Evolutionary conservation across 2,329 filamentous ascomycete genomes (phyloP).

Genomic region (Didymosphaeria variabile): DNA sequence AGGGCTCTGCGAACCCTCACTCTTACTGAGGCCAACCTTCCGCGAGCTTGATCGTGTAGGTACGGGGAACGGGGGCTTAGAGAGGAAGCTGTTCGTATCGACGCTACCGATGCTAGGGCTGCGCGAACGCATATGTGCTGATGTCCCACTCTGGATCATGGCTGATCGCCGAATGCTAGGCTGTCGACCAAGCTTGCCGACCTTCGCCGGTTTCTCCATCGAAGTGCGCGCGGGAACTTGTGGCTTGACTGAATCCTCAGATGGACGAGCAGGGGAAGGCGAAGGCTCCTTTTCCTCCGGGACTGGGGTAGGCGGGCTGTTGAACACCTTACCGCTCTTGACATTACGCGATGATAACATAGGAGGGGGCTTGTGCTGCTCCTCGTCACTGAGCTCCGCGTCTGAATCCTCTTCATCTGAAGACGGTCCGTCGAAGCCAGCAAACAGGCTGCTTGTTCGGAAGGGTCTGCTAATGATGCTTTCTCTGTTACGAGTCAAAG

Average conservation of each 20-base stretch:
- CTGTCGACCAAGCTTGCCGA: conserved; percentile 48
- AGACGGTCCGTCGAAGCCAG: conserved; percentile 78
- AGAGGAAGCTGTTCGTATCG: conserved; percentile 51
- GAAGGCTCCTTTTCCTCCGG: conserved; percentile 53
- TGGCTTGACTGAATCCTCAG: conserved; percentile 41
- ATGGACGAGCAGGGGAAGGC: conserved; percentile 36
- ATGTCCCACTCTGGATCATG: conserved; percentile 81
- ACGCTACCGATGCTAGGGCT: conserved; percentile 72
- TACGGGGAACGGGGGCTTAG: conserved; percentile 85
- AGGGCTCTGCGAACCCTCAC: conserved; percentile 82
- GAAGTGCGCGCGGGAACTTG: conserved; percentile 40
- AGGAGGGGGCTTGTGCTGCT: conserved; percentile 65
- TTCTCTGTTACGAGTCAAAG: conserved; percentile 67
- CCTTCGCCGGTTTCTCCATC: conserved; percentile 47
- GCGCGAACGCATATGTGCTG: conserved; percentile 71
- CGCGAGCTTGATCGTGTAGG: conserved; percentile 88
- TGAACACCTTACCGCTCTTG: conserved; percentile 57
- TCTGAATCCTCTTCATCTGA: conserved; percentile 61
- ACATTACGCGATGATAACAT: conserved; percentile 55
- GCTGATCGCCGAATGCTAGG: conserved; percentile 78
- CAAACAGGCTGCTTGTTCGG: conserved; percentile 84
- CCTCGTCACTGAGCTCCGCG: conserved; percentile 70
- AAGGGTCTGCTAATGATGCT: conserved; percentile 73
- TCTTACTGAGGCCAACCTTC: conserved; percentile 71
- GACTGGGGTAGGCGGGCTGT: conserved; percentile 52